A percentile compares a stretch with the other conserved stretches of the same genome.
phyloP scores from a whole-genome alignment of 306 rosid genomes.

The Vachellia collinsii region DNA sequence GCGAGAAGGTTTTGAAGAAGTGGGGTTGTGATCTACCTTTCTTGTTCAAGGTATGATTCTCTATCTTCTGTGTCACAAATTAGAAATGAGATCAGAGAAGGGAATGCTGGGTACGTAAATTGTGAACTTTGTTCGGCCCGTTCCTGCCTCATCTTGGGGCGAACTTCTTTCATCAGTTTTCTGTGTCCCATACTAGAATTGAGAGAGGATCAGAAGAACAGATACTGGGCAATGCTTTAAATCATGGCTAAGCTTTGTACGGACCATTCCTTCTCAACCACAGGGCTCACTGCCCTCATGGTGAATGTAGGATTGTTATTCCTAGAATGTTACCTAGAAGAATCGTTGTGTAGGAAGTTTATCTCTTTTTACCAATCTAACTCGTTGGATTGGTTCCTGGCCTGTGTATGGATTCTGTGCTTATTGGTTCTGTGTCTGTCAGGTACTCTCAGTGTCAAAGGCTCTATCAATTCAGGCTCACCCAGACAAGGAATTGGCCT shows the following conservation, averaged over 20 bases:
- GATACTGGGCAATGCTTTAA: neutral
- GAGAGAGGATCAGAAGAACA: neutral
- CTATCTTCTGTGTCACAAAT: neutral
- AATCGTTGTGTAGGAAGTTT: neutral
- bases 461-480: constrained; percentile 97
- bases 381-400: neutral
- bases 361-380: neutral
- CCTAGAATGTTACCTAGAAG: neutral
- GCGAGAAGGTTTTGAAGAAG: constrained; percentile 59
- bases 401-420: constrained; percentile 7
- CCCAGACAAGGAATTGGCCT: constrained; percentile 91
- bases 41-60: constrained; percentile 70
- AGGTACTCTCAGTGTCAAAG: constrained; percentile 90
- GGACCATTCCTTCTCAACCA: neutral
- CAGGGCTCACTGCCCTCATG: neutral
- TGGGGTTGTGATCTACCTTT: constrained; percentile 95
- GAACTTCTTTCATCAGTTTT: neutral
- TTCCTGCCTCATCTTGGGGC: neutral
- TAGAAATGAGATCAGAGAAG: neutral
- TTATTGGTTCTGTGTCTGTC: constrained; percentile 19
- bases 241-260: neutral
- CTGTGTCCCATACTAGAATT: constrained; percentile 13
- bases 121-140: neutral
- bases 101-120: neutral
- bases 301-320: neutral